These are phyloP conservation scores for Plasmodium relictum DNA, from an alignment of 169 alveolate genomes.

Conservation along the genomic window DNA sequence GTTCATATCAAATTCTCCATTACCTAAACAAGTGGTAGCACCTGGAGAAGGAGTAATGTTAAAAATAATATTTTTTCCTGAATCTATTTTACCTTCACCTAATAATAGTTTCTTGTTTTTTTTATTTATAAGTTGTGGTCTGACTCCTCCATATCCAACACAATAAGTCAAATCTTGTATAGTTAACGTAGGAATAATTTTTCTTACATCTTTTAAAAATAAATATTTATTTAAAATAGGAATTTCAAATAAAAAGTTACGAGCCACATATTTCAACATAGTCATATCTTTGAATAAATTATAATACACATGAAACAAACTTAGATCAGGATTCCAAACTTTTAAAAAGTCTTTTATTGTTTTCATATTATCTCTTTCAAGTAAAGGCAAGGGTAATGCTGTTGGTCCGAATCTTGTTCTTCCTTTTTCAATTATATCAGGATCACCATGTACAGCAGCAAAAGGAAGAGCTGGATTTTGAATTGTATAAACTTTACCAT, in stretches of 20 bases:
- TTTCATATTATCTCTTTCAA: constrained; percentile 86
- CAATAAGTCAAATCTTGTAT: constrained; percentile 85
- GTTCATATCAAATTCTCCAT: constrained; percentile 88
- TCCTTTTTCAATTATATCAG: constrained; percentile 85
- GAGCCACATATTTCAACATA: constrained; percentile 85
- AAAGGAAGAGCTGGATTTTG: constrained; percentile 91
- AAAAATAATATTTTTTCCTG: constrained; percentile 87
- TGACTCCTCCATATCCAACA: constrained; percentile 90
- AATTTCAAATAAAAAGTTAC: constrained; percentile 88
- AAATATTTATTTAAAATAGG: constrained; percentile 84
- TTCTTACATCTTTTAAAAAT: constrained; percentile 88
- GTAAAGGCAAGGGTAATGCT: constrained; percentile 90
- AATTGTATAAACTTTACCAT: constrained; percentile 90
- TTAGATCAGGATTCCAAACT: constrained; percentile 84
- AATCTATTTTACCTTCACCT: constrained; percentile 89
- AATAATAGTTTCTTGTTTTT: constrained; percentile 83
- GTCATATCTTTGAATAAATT: constrained; percentile 83
- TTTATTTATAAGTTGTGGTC: constrained; percentile 91
- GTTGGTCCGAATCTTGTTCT: constrained; percentile 91
- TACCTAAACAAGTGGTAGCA: constrained; percentile 90
- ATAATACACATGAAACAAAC: constrained; percentile 82
- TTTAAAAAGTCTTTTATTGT: constrained; percentile 85
- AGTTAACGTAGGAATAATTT: constrained; percentile 88
- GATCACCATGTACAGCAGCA: constrained; percentile 93
- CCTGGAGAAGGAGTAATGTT: constrained; percentile 92